Percentiles rank a stretch among this genome's conserved stretches.
These are phyloP conservation scores for Melastoma candidum DNA, from an alignment of 441 rosid genomes.

Conservation along the genomic window DNA sequence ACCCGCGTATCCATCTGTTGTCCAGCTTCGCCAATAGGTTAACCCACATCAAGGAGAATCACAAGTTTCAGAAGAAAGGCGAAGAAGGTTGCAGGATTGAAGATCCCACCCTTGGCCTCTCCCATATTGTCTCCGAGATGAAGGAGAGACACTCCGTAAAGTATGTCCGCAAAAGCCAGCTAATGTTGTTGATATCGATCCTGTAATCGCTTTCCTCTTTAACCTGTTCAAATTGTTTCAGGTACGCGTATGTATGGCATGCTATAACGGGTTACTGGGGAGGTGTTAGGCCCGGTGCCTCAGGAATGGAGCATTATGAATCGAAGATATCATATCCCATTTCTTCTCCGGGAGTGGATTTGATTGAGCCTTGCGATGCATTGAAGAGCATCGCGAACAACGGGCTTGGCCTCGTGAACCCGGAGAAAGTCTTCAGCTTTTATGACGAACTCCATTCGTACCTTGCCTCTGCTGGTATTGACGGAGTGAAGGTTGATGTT, in stretches of 20 bases:
- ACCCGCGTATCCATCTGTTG: neutral
- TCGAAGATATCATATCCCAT: conserved; percentile 42
- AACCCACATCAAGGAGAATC: conserved; percentile 46
- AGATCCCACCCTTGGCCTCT: conserved; percentile 43
- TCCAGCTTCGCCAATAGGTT: conserved; percentile 51
- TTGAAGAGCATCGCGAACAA: conserved; percentile 30
- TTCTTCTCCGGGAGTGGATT: conserved; percentile 45
- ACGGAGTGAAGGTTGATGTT: conserved; percentile 66
- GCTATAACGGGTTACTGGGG: conserved; percentile 76
- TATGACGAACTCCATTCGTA: conserved; percentile 55
- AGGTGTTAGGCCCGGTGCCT: conserved; percentile 38
- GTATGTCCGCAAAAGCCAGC: conserved; percentile 19
- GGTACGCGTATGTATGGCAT: conserved; percentile 50
- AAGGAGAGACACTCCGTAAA: conserved; percentile 24
- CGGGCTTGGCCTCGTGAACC: conserved; percentile 58
- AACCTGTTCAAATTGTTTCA: conserved; percentile 5
- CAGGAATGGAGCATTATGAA: conserved; percentile 48
- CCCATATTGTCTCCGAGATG: conserved; percentile 21
- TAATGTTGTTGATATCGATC: too few relatives aligned
- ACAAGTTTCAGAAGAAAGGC: conserved; percentile 54
- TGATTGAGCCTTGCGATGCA: conserved; percentile 35
- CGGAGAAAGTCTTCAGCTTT: conserved; percentile 38
- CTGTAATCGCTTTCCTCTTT: too few relatives aligned
- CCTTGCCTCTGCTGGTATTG: conserved; percentile 55
- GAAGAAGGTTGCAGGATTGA: conserved; percentile 40